Conservation (phyloP, 148 eudicot genomes). For the Selenicereus undatus region DNA sequence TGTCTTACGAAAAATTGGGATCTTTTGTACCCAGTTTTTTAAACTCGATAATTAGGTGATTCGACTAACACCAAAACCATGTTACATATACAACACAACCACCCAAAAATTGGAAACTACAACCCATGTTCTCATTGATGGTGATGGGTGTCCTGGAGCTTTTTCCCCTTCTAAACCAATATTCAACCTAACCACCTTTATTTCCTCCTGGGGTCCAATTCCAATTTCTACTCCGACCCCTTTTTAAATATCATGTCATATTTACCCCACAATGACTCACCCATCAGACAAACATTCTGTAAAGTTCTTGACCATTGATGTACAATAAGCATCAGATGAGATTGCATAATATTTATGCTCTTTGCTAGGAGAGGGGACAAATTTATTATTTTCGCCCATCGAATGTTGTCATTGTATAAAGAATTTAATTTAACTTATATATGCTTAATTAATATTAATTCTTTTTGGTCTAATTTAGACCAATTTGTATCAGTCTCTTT, state of each 20-base stretch:
- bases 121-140: slow-evolving; percentile 22
- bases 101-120: slow-evolving; percentile 23
- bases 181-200: slow-evolving; percentile 22
- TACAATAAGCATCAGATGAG: background rate
- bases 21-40: slow-evolving; percentile 3
- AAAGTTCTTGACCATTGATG: slow-evolving; percentile 3
- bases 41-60: background rate
- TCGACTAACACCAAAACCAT: background rate
- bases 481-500: slow-evolving; percentile 4
- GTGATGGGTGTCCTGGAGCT: slow-evolving; percentile 24
- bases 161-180: background rate
- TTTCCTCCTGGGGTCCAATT: slow-evolving; percentile 19
- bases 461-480: slow-evolving; percentile 12
- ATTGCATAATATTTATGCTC: background rate
- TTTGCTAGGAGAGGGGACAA: background rate
- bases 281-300: slow-evolving; percentile 11
- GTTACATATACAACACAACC: background rate
- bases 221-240: slow-evolving; percentile 8
- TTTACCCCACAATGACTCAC: slow-evolving; percentile 32
- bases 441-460: background rate
- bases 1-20: too few species aligned
- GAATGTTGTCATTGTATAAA: slow-evolving; percentile 7
- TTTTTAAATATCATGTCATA: slow-evolving; percentile 10
- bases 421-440: background rate
- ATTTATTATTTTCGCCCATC: background rate